Evolutionary conservation across 163 green algal genomes (phyloP), one percentile per base, ranked within the genome.

Genomic region (Volvox carteri): DNA sequence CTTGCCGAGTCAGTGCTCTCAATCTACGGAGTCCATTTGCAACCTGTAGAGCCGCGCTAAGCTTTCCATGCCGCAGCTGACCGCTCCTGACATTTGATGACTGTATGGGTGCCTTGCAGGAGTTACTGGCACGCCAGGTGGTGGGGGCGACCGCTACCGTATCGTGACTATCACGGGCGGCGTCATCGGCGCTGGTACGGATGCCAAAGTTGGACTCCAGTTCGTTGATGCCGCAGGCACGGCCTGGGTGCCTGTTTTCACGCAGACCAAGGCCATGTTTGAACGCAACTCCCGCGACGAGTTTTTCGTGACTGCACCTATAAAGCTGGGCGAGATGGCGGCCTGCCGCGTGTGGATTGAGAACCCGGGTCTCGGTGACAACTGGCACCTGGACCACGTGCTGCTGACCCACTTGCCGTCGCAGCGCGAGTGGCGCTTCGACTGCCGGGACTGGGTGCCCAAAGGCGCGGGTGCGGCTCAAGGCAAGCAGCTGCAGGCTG

Each of bases 171-270:
- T 77, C 11, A 93, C 91, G 0, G 58, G 68, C 87, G 96, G 62
- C 91, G 98, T 85, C 75, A 78, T 92, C 6, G 88, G 72, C 21
- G 88, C 91, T 0, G 86, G 85, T 77, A 92, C 92, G 23, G 94
- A 98, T 77, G 94, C 94, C 4, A 92, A 97, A 18, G 92, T 93
- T 42, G 21, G 80, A 9, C 60, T 93, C 12, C 78, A 87, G 72
- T 88, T 93, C 50, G 77, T 76, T 8, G 90, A 93, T 54, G 65
- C 73, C 6, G 23, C 42, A 14, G 77, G 85, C 33, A 12, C 39
- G 37, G 46, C 33, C 35, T 91, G 56, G 58, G 42, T 60, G 44
- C 86, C 89, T 21, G 35, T 37, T 21, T 79, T 91, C 21, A 48
- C 28, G 3, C 88, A 93, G 88, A 89, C 88, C 72, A 91, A 90